Evolutionary conservation across 148 eudicot genomes (phyloP).

Genomic region (Silene latifolia): DNA sequence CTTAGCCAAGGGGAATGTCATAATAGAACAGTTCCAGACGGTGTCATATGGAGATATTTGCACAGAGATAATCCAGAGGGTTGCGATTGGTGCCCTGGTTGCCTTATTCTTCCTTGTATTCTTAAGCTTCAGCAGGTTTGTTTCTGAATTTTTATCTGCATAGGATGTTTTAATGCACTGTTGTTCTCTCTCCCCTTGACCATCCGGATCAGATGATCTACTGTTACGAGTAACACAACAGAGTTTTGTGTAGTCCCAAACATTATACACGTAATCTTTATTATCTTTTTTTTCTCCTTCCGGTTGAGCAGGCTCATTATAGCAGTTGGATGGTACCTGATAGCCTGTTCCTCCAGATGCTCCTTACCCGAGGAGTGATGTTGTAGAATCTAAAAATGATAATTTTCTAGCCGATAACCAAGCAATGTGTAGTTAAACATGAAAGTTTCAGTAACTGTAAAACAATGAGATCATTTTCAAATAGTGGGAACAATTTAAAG

Average conservation of each 20-base stretch:
- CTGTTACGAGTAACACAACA: not conserved
- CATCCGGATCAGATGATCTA: not conserved
- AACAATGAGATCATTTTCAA: not conserved
- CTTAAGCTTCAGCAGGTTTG: conserved; percentile 93
- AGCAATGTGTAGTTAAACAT: not conserved
- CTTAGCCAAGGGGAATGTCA: conserved; percentile 91
- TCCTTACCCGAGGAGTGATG: not conserved
- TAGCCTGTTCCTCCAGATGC: not conserved
- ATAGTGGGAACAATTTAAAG: not conserved
- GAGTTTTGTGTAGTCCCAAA: not conserved
- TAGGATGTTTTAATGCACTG: not conserved
- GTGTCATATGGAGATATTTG: conserved; percentile 85
- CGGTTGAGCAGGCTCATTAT: not conserved
- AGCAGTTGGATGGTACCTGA: not conserved
- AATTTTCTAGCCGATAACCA: not conserved
- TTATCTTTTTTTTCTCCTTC: not conserved
- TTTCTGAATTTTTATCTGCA: not conserved
- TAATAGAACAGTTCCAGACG: conserved; percentile 70
- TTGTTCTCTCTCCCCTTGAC: not conserved
- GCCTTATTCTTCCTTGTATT: conserved; percentile 91
- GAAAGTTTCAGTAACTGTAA: not conserved
- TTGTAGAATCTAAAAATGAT: not conserved
- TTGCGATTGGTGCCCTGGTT: conserved; percentile 88
- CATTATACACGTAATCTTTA: not conserved
- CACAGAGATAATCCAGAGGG: conserved; percentile 86